phyloP scores from a whole-genome alignment of 345 rosid species.

The Erysimum cheiranthoides region DNA sequence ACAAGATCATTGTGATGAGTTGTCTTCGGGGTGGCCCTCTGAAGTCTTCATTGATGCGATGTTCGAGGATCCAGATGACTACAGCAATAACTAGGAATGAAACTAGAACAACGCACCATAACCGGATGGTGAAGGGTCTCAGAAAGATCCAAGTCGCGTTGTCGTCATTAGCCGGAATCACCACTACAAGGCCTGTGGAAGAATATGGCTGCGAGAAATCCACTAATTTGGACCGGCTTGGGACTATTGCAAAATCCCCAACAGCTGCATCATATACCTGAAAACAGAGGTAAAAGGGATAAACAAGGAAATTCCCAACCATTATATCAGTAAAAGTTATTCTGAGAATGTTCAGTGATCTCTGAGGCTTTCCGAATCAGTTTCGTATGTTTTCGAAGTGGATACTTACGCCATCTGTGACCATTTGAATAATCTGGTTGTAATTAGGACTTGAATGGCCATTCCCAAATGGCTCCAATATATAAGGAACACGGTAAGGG shows the following conservation, averaged over 20 bases:
- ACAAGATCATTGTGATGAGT: constrained; percentile 64
- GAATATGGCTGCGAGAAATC: constrained; percentile 83
- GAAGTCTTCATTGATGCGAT: constrained; percentile 73
- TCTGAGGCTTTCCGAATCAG: constrained; percentile 18
- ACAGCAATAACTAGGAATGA: constrained; percentile 63
- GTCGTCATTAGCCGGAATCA: constrained; percentile 56
- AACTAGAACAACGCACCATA: constrained; percentile 65
- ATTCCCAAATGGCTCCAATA: constrained; percentile 68
- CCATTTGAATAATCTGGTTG: constrained; percentile 56
- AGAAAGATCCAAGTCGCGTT: constrained; percentile 72
- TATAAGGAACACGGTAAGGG: constrained; percentile 76
- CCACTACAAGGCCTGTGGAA: constrained; percentile 73
- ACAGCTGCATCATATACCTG: constrained; percentile 73
- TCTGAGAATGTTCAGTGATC: constrained; percentile 25
- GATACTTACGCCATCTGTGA: constrained; percentile 67
- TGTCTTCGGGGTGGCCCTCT: constrained; percentile 74
- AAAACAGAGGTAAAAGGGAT: constrained; percentile 27
- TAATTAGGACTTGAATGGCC: constrained; percentile 74
- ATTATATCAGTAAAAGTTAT: constrained; percentile 15
- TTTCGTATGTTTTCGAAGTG: constrained; percentile 1
- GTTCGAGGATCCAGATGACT: constrained; percentile 85
- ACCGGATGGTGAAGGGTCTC: constrained; percentile 65
- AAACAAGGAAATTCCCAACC: constrained; percentile 17
- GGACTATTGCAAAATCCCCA: constrained; percentile 73
- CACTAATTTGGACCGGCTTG: constrained; percentile 58